Evolutionary conservation across 495 filamentous ascomycete genomes (phyloP), one percentile per base, ranked within the genome.

Genomic region (Pyrenula massariospora): DNA sequence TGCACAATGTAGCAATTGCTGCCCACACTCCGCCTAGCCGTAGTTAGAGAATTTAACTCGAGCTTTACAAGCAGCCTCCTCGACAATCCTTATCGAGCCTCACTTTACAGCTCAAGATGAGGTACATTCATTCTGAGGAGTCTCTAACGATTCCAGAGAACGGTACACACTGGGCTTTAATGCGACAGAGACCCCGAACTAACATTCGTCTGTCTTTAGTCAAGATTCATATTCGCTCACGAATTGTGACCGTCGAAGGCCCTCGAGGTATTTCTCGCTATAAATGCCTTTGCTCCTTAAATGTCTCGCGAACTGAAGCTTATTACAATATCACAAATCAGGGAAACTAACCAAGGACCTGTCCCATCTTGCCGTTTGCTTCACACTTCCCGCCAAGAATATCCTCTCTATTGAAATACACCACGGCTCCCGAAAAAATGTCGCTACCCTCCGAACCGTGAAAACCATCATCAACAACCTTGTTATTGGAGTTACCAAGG

Each of bases 81-180:
- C n/a, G n/a, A n/a, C n/a, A n/a, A n/a, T n/a, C n/a, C n/a, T n/a
- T n/a, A n/a, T 15, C 15, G 31, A 42, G 31, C 15, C 31, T 42
- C 73, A 75, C 70, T 15, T 8, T 8, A 42, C 31, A 5, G 31
- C 15, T 20, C 81, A 93, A 86, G 74, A 96, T 96, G 91, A 87
- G 86, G 80, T 95, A 95, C 85, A 96, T 97, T 79, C 89, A 96
- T 81, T 92, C 88, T 68, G 78, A 87, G 78, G 92, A 98, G 84
- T 82, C 83, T 77, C 83, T 98, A 76, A 80, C 81, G 65, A 87
- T 98, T 73, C 93, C 94, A 61, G 89, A 96, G 71, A 89, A 89
- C 77, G 93, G 94, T 96, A 85, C 84, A 91, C n/a, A n/a, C n/a
- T n/a, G n/a, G n/a, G n/a, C n/a, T n/a, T n/a, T n/a, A n/a, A 82